Base-by-base conservation (phyloP, 192 early-diverging fungal species). In the Rhizophagus prolifer region DNA sequence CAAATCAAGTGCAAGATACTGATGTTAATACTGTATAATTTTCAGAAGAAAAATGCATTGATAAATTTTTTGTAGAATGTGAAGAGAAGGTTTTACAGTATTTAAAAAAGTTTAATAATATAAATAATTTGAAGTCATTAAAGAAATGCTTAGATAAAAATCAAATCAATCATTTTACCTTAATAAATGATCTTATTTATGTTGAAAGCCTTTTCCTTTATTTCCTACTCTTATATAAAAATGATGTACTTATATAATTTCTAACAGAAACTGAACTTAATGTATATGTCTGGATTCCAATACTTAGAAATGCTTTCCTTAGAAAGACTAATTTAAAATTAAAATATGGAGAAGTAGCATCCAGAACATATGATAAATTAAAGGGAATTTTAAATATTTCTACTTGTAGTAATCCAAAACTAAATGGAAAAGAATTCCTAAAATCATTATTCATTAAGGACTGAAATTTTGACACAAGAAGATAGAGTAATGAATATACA, bases 161-260 rank as follows among this genome's bases (percentile, higher is more conserved):
- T 72, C 10, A 14, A 36, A 72, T 72, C 30, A 58, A 50, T 54
- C 14, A 58, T 47, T 72, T 50, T 7, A 58, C 50, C 30, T 47
- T 12, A 4, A 58, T 50, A n/a, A 72, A 72, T 58, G 70, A 72
- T 58, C 70, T 72, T 1, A 72, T 72, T 72, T 72, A 58, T 30
- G 47, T 14, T 25, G 46, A 58, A 72, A 72, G 58, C 8, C 70
- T 71, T 31, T 71, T 71, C 16, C 23, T 58, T 9, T 50, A 71
- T 71, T 71, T 72, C 25, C 46, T 58, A 9, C 1, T 72, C 12
- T 50, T 72, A 25, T 72, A 58, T 12, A 30, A 72, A 54, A 72
- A 72, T 34, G 70, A 58, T 14, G 30, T 58, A 30, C 47, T 72
- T 58, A 47, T 9, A 30, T 50, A 72, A 31, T 10, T 50, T 30